Evolutionary conservation across 1,139 yeast species (phyloP).

Genomic region (Blastobotrys petasosporus): DNA sequence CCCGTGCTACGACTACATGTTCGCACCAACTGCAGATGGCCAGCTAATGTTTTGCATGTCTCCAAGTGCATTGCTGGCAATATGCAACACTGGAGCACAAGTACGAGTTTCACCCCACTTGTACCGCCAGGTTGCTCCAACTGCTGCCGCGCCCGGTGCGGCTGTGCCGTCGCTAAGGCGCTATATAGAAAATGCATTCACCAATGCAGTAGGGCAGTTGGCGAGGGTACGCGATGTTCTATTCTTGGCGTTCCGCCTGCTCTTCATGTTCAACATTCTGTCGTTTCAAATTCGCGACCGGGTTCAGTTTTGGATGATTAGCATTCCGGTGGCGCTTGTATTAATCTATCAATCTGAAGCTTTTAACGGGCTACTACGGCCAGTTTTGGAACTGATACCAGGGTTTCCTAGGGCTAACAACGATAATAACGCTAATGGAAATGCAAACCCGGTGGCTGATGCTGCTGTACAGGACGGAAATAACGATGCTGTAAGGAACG

Average conservation of each 20-base stretch:
- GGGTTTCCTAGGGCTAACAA: slow-evolving; percentile 2
- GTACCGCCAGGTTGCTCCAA: neutral
- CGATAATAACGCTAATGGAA: neutral
- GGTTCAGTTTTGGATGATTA: slow-evolving; percentile 12
- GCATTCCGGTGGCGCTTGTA: slow-evolving; percentile 7
- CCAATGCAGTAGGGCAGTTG: slow-evolving; percentile 5
- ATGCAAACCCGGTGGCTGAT: neutral
- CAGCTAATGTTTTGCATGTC: slow-evolving; percentile 14
- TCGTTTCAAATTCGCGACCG: neutral
- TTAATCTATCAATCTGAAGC: slow-evolving; percentile 8
- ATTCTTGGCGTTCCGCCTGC: slow-evolving; percentile 1
- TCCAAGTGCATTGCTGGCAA: slow-evolving; percentile 7
- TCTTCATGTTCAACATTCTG: slow-evolving; percentile 5
- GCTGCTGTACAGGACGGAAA: too few relatives aligned
- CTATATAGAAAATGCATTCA: neutral
- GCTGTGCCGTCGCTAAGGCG: slow-evolving; percentile 5
- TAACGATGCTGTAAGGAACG: too few relatives aligned
- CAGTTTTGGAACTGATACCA: slow-evolving; percentile 8
- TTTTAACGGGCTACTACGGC: slow-evolving; percentile 10
- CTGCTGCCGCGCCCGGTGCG: slow-evolving; percentile 4
- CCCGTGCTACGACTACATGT: slow-evolving; percentile 17
- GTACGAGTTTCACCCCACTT: slow-evolving; percentile 9
- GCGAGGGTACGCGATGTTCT: neutral
- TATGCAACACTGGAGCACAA: slow-evolving; percentile 7
- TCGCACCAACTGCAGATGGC: slow-evolving; percentile 6